Evolutionary conservation across 1,284 basidiomycete genomes (phyloP), one percentile per base, ranked within the genome.

Genomic region (Cutaneotrichosporon arboriforme): DNA sequence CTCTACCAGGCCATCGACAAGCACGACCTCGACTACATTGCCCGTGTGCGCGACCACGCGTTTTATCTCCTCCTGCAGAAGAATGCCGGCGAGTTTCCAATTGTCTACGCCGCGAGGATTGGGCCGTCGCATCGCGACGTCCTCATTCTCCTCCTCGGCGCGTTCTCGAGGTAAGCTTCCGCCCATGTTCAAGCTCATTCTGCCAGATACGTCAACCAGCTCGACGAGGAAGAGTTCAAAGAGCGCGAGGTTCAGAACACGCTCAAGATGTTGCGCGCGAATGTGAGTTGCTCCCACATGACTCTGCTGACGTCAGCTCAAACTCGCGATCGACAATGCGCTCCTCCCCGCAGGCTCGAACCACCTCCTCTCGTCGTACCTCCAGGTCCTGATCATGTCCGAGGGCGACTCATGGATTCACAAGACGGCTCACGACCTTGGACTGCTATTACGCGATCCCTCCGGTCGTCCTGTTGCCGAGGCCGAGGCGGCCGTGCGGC

Each of bases 331-430:
- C 47, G 74, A 76, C 54, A 65, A 74, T 45, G 67, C 74, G 31
- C 65, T 75, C 15, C 61, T 72, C 2, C 70, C 73, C 3, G 54
- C 65, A 1, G 61, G 36, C 13, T 36, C 47, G 14, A 60, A 35
- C 45, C 63, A 49, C 43, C 65, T 76, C n/a, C 67, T 76, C 18
- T 68, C 70, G 1, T 71, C 68, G 2, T 76, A 76, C 55, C 66
- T 76, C 31, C 74, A 76, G 61, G 72, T 76, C 18, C 65, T 76
- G 15, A 74, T 76, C 63, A 76, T 76, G 74, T 74, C 72, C 5
- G 74, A 76, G 60, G 73, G 74, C 43, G 73, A 75, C 55, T 22
- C 60, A 4, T 76, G 68, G 61, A 52, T 75, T 8, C 60, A 68
- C 49, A 70, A 69, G 51, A 55, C 68, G 4, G 59, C 67, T 4